These are phyloP conservation scores for Pythium dissotocum DNA, from an alignment of 352 stramenopile species.

Conservation along the genomic window DNA sequence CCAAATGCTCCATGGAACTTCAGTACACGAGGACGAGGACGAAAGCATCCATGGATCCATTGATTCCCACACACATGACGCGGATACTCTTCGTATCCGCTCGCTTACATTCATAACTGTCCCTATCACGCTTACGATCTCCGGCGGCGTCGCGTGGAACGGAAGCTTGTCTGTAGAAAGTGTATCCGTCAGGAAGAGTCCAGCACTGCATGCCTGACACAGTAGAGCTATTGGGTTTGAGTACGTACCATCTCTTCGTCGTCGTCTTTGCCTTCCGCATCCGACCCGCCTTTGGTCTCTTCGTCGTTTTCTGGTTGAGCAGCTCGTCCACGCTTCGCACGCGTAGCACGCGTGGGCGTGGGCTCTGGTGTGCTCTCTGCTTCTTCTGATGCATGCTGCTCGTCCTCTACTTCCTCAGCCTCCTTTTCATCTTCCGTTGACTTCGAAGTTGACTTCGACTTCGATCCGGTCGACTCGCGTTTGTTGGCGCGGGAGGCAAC, in stretches of 20 bases:
- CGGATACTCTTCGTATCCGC: background rate
- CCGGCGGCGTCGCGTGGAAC: slow-evolving; percentile 19
- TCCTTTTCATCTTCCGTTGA: background rate
- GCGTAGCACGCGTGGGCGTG: background rate
- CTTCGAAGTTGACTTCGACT: background rate
- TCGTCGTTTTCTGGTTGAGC: slow-evolving; percentile 4
- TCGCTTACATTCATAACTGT: background rate
- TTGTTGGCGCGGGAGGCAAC: slow-evolving; percentile 34
- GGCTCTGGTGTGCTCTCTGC: background rate
- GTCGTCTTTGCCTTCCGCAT: slow-evolving; percentile 7
- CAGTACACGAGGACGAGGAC: background rate
- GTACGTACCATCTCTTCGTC: slow-evolving; percentile 30
- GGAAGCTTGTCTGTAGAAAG: slow-evolving; percentile 21
- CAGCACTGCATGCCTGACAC: background rate
- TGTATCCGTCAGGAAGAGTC: background rate
- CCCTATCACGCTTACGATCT: slow-evolving; percentile 5
- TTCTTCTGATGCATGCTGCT: background rate
- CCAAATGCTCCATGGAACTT: background rate
- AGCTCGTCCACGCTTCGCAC: slow-evolving; percentile 15
- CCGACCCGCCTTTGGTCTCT: slow-evolving; percentile 15
- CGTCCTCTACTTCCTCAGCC: background rate
- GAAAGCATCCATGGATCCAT: background rate
- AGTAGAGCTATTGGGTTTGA: background rate
- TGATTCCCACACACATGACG: background rate
- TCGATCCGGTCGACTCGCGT: background rate